Percentiles rank a stretch among this genome's conserved stretches.
These are phyloP conservation scores for Kernera saxatilis DNA, from an alignment of 345 rosid species.

Conservation along the genomic window DNA sequence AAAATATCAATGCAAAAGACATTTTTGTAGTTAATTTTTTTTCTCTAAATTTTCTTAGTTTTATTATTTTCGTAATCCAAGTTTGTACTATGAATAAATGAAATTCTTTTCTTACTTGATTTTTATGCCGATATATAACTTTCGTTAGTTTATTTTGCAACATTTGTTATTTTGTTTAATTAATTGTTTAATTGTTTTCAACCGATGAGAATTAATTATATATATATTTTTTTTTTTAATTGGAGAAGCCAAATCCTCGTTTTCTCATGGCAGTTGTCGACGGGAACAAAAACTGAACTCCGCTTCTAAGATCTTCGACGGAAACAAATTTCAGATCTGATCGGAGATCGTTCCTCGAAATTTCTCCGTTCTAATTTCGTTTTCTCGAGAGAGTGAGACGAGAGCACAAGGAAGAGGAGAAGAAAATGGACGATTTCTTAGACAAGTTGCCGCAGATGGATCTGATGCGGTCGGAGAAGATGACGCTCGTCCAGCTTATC, in stretches of 20 bases:
- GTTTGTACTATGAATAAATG: too few relatives aligned
- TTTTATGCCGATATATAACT: too few relatives aligned
- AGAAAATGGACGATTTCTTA: slow-evolving; percentile 48
- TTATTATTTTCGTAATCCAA: too few relatives aligned
- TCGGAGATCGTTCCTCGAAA: slow-evolving; percentile 8
- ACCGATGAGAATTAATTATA: neutral
- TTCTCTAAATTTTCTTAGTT: too few relatives aligned
- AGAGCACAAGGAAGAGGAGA: slow-evolving; percentile 3
- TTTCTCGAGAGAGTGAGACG: slow-evolving; percentile 25
- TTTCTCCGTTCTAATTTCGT: slow-evolving; percentile 10
- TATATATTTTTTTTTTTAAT: neutral
- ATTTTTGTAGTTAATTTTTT: too few relatives aligned
- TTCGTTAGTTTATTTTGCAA: neutral
- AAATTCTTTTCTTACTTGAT: too few relatives aligned
- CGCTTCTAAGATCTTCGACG: slow-evolving; percentile 31
- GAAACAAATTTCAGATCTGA: slow-evolving; percentile 16
- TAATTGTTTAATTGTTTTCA: neutral
- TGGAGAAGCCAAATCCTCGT: slow-evolving; percentile 28
- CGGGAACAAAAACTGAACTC: slow-evolving; percentile 32
- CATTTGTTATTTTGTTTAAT: neutral
- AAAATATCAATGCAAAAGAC: too few relatives aligned
- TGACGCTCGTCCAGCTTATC: slow-evolving; percentile 89
- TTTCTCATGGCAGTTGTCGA: slow-evolving; percentile 32
- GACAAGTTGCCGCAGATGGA: slow-evolving; percentile 84
- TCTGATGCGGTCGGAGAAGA: slow-evolving; percentile 98